A percentile compares a stretch with the other conserved stretches of the same genome.
These are phyloP conservation scores for Geotrichum restrictum DNA, from an alignment of 1,139 yeast species.

Conservation along the genomic window DNA sequence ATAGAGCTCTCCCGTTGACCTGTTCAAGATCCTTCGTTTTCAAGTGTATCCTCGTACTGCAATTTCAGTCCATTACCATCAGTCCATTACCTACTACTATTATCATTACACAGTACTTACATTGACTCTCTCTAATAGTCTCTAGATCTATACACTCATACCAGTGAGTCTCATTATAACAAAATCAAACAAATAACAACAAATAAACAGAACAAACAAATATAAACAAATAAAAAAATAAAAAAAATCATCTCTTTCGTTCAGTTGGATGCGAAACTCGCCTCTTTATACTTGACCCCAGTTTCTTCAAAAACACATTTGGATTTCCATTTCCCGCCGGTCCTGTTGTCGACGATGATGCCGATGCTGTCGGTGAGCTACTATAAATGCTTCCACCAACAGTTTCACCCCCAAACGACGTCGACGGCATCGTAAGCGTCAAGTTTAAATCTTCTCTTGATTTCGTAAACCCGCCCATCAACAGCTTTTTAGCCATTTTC, in stretches of 20 bases:
- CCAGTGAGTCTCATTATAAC: neutral
- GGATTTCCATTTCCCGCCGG: conserved; percentile 1
- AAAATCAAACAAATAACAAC: neutral
- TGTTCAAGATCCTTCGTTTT: no score
- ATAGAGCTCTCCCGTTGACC: no score
- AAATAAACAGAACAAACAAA: neutral
- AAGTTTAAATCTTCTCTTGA: neutral
- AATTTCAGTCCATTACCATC: no score
- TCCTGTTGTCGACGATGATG: no score
- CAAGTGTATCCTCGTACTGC: no score
- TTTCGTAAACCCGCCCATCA: neutral
- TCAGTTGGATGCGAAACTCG: conserved; percentile 7
- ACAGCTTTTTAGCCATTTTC: neutral
- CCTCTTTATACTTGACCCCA: conserved; percentile 11
- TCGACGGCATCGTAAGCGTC: neutral
- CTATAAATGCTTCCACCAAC: neutral
- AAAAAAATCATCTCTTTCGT: neutral
- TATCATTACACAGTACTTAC: no score
- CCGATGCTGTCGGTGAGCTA: neutral
- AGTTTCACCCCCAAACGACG: neutral
- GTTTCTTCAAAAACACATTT: conserved; percentile 2
- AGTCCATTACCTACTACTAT: no score
- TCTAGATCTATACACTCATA: no score
- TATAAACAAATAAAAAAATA: neutral
- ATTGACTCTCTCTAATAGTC: no score